Evolutionary conservation across 257 asterid genomes (phyloP), one percentile per base, ranked within the genome.

Genomic region (Fraxinus quadrangulata): DNA sequence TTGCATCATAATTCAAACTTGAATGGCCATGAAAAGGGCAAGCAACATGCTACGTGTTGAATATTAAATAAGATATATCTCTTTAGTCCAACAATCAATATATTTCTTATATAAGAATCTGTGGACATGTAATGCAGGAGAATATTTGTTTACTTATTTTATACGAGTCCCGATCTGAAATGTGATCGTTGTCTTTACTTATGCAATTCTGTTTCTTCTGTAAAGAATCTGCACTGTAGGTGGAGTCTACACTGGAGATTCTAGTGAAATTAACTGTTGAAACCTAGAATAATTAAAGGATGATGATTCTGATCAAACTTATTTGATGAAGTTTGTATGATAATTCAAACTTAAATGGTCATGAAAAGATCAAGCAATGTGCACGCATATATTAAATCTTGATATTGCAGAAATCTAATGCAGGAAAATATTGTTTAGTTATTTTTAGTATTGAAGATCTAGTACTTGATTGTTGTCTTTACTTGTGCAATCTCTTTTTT

Each of bases 391-490:
- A 21, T 19, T 54, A 26, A 54, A 54, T 54, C 65, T 54, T 51
- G 39, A 63, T 31, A n/a, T 17, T n/a, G 12, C 30, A 68, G 40
- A 65, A 13, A 63, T 47, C 19, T 71, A 42, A 71, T 51, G 67
- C 42, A 17, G 51, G 79, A 69, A 77, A 7, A 72, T 7, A 30
- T 67, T 33, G 12, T 77, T 40, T 54, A 47, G 39, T 33, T 42
- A 47, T n/a, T 40, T 56, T 21, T 54, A 28, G 71, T 26, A 6
- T 23, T 51, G 66, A 37, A 28, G 61, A 37, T 74, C 37, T 77
- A 23, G 36, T 73, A 34, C 81, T 51, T 65, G 70, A 74, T 67
- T 11, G 47, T 70, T 45, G 37, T 37, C 59, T 75, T 70, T 71
- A 69, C 82, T 66, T 40, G 26, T 69, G 10, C 24, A n/a, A 7